phyloP scores from a whole-genome alignment of 768 basidiomycete genomes.

The Panus rudis region DNA sequence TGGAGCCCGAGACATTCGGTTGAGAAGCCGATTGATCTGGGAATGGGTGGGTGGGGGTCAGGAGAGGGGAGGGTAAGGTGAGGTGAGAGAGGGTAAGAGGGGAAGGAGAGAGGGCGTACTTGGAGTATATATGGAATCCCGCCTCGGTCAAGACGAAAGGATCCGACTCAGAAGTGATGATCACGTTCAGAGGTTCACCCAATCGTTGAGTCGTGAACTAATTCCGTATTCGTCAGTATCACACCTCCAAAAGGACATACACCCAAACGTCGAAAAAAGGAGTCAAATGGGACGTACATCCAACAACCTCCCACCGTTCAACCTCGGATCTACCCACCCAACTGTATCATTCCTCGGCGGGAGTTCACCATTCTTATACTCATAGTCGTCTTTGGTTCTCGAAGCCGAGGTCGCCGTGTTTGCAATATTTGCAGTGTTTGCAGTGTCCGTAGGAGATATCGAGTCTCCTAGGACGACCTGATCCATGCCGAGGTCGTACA shows the following conservation, averaged over 20 bases:
- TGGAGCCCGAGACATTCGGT: constrained; percentile 79
- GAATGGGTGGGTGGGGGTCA: background rate
- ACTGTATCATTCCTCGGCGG: constrained; percentile 21
- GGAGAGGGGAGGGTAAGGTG: background rate
- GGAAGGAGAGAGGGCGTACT: too few relatives aligned
- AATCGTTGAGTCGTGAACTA: constrained; percentile 58
- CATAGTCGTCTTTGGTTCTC: too few relatives aligned
- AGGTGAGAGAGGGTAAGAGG: background rate
- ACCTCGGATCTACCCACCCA: constrained; percentile 63
- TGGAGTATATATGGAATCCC: constrained; percentile 65
- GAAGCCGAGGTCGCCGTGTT: too few relatives aligned
- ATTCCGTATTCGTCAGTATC: too few relatives aligned
- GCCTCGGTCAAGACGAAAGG: constrained; percentile 70
- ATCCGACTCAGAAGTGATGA: constrained; percentile 74
- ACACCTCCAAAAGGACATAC: background rate
- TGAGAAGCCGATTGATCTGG: constrained; percentile 74
- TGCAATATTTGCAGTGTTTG: too few relatives aligned
- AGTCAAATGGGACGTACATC: constrained; percentile 49
- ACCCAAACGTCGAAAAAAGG: background rate
- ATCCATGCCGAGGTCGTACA: too few relatives aligned
- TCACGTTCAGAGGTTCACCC: constrained; percentile 82
- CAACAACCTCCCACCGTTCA: constrained; percentile 64
- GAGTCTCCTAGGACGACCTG: too few relatives aligned
- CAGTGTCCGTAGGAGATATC: too few relatives aligned
- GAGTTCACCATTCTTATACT: constrained; percentile 22